Conservation (phyloP, 2,329 filamentous ascomycete genomes). For the Cercospora sp. region DNA sequence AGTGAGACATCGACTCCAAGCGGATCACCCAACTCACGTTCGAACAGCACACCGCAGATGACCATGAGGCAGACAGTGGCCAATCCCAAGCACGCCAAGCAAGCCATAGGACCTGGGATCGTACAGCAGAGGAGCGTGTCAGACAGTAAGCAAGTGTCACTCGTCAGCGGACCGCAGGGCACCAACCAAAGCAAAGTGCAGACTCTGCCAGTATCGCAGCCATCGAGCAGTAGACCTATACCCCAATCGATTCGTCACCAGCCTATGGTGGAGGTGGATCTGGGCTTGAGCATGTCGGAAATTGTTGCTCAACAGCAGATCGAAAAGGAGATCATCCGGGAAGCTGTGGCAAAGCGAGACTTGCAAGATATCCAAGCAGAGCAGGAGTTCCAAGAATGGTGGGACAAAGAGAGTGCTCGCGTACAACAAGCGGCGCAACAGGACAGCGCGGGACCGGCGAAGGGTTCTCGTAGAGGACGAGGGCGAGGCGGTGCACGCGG, state of each 20-base stretch:
- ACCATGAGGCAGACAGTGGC: conserved; percentile 64
- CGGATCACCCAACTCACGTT: conserved; percentile 30
- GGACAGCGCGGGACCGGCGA: conserved; percentile 19
- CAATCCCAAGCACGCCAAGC: conserved; percentile 41
- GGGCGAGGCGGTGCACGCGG: conserved; percentile 23
- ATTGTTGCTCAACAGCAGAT: conserved; percentile 85
- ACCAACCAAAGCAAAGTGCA: neutral
- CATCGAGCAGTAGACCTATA: conserved; percentile 41
- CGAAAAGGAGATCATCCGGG: conserved; percentile 78
- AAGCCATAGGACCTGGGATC: neutral
- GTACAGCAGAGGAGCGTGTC: conserved; percentile 19
- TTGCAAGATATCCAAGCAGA: conserved; percentile 95
- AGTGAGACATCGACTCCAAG: conserved; percentile 38
- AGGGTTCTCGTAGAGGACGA: conserved; percentile 26
- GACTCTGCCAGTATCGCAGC: conserved; percentile 22
- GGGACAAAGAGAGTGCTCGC: conserved; percentile 79
- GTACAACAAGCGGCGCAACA: conserved; percentile 45
- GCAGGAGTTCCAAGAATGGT: conserved; percentile 96
- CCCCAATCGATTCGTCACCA: conserved; percentile 54
- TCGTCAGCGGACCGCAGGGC: neutral
- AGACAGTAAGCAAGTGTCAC: conserved; percentile 24
- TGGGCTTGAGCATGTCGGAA: conserved; percentile 77
- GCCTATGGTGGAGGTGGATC: conserved; percentile 62
- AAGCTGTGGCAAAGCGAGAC: conserved; percentile 83
- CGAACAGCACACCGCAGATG: conserved; percentile 52